phyloP scores from a whole-genome alignment of 129 eudicot species.

The Rutidosis leptorrhynchoides region DNA sequence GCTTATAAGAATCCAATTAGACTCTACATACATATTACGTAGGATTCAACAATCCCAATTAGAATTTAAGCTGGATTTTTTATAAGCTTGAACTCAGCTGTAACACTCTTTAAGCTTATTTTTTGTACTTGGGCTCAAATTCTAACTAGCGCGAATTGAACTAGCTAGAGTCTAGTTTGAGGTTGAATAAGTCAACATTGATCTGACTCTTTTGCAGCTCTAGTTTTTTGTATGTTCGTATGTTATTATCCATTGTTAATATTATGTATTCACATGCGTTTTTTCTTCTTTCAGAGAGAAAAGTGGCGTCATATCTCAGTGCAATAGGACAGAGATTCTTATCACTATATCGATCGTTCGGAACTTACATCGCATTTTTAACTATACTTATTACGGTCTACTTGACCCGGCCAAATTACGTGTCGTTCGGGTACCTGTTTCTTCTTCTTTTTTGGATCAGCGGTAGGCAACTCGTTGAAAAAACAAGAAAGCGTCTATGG shows the following conservation, averaged over 20 bases:
- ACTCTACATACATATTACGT: too few species aligned
- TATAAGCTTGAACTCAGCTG: too few species aligned
- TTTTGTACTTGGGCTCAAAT: too few species aligned
- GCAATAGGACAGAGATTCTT: conserved; percentile 80
- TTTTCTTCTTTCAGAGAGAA: conserved; percentile 69
- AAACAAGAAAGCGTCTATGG: conserved; percentile 87
- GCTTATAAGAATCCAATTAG: too few species aligned
- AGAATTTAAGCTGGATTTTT: too few species aligned
- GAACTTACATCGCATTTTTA: conserved; percentile 79
- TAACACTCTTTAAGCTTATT: too few species aligned
- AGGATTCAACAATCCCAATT: too few species aligned
- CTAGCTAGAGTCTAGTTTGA: too few species aligned
- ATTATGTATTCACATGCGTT: background rate
- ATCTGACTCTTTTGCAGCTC: background rate
- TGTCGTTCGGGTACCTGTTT: conserved; percentile 85
- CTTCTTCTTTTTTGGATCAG: conserved; percentile 92
- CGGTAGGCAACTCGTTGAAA: conserved; percentile 90
- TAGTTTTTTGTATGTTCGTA: background rate
- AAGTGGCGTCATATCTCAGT: conserved; percentile 81
- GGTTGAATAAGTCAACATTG: too few species aligned
- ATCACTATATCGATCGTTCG: conserved; percentile 75
- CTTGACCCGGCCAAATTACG: conserved; percentile 70
- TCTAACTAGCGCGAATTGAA: too few species aligned
- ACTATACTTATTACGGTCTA: conserved; percentile 87
- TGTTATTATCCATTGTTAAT: background rate